Evolutionary conservation across 2,329 filamentous ascomycete species (phyloP).

Genomic region (Colletotrichum somersetense): DNA sequence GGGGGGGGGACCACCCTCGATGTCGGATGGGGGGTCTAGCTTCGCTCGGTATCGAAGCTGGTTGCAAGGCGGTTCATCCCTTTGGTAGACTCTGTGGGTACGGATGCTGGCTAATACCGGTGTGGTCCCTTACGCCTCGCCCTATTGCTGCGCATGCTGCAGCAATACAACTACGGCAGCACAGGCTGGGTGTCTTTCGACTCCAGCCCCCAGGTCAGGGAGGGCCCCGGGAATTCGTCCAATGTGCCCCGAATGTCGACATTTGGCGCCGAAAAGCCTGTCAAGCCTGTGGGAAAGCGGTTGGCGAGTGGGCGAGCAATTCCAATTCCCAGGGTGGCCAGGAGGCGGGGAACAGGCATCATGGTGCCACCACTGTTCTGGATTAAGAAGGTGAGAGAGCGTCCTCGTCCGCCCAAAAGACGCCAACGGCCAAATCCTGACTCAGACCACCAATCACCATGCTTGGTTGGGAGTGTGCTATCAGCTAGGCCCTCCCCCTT

Average conservation of each 20-base stretch:
- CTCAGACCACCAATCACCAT: slow-evolving; percentile 40
- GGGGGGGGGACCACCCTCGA: slow-evolving; percentile 4
- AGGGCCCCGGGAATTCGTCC: slow-evolving; percentile 27
- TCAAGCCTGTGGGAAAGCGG: slow-evolving; percentile 33
- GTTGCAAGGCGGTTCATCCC: slow-evolving; percentile 28
- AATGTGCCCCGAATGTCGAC: slow-evolving; percentile 34
- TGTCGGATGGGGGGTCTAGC: slow-evolving; percentile 17
- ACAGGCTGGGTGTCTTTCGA: slow-evolving; percentile 8
- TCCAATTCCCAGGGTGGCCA: slow-evolving; percentile 39
- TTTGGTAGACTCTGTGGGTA: slow-evolving; percentile 31
- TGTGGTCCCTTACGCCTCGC: slow-evolving; percentile 11
- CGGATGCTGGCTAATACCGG: not conserved
- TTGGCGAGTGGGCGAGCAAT: slow-evolving; percentile 26
- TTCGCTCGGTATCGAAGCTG: slow-evolving; percentile 28
- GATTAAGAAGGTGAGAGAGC: slow-evolving; percentile 41
- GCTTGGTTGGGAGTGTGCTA: slow-evolving; percentile 21
- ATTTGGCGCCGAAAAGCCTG: slow-evolving; percentile 13
- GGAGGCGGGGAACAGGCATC: slow-evolving; percentile 38
- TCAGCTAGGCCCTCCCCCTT: slow-evolving; percentile 37
- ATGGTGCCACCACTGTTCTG: slow-evolving; percentile 42
- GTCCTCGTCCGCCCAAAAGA: slow-evolving; percentile 35
- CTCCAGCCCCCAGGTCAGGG: slow-evolving; percentile 22
- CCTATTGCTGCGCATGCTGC: slow-evolving; percentile 12
- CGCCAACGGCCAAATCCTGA: slow-evolving; percentile 40
- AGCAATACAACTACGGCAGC: not conserved